Evolutionary conservation across 257 asterid genomes (phyloP), one percentile per base, ranked within the genome.

Genomic region (Ilex aquifolium): DNA sequence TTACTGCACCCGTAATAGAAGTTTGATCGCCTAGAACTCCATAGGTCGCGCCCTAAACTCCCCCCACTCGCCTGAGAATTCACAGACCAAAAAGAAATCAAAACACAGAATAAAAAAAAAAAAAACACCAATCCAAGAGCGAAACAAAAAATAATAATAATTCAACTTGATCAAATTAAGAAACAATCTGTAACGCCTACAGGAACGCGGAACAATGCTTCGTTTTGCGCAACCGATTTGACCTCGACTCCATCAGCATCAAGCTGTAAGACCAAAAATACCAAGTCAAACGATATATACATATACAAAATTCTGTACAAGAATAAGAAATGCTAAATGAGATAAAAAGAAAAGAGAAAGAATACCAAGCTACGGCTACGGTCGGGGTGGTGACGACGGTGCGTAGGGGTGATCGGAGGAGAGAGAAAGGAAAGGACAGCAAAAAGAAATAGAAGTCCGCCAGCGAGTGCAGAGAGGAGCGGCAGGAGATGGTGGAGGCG

Each of bases 1-100:
- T 78, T 77, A 63, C 95, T 78, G 80, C 96, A 88, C 46, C 88
- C 84, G 53, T 72, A 61, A 31, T 76, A 88, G 60, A 70, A 72
- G 44, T 61, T 59, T 4, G 90, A 88, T 21, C 70, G 77, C 44
- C 79, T 83, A 1, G 90, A 66, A 62, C 31, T 72, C 95, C 92
- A 88, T 36, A 83, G 56, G 16, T 76, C 72, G 44, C 70, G 69
- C 66, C 79, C 75, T 69, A 74, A 50, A 57, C 68, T 46, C 61
- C 78, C 84, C 48, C 87, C 90, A 17, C 67, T 68, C 81, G 67
- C 80, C 96, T 85, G 30, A 69, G 65, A 21, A 16, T 77, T 56
- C 60, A 70, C 48, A 17, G 36, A 52, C 3, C n/a, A 17, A 59
- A 52, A 53, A 53, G 4, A 14, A 48, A 64, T 39, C 60, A 36